These are phyloP conservation scores for Dothidotthia symphoricarpi DNA, from an alignment of 2,329 filamentous ascomycete genomes.

Conservation along the genomic window DNA sequence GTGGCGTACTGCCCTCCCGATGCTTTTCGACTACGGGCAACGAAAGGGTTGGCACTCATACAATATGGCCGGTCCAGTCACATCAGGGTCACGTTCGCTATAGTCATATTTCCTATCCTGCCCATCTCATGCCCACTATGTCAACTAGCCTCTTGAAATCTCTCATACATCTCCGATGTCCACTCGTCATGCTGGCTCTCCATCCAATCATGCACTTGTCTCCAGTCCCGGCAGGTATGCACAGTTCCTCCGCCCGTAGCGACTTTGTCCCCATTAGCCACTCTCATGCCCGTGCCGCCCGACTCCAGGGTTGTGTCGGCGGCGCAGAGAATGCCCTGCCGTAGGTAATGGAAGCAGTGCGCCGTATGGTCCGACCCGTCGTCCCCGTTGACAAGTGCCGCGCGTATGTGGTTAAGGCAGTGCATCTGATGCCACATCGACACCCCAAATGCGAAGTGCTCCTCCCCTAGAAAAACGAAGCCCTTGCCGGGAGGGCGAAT, in stretches of 20 bases:
- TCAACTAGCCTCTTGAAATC: constrained; percentile 1
- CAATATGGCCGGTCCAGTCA: neutral
- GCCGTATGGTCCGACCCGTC: constrained; percentile 3
- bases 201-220: constrained; percentile 4
- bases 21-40: too few species aligned
- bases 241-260: constrained; percentile 1
- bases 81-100: neutral
- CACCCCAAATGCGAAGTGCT: constrained; percentile 6
- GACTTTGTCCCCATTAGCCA: constrained; percentile 1
- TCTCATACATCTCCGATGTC: constrained; percentile 3
- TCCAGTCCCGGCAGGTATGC: constrained; percentile 5
- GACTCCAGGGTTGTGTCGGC: constrained; percentile 2
- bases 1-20: neutral
- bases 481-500: constrained; percentile 5
- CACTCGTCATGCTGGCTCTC: constrained; percentile 1
- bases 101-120: neutral
- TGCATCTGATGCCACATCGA: constrained; percentile 6
- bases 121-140: neutral
- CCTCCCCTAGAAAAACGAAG: constrained; percentile 4
- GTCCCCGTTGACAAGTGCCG: constrained; percentile 3
- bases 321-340: constrained; percentile 3
- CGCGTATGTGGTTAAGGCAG: constrained; percentile 4
- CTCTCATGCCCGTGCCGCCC: constrained; percentile 1
- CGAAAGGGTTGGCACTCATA: neutral
- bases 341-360: constrained; percentile 4